These are phyloP conservation scores for Venustampulla echinocandica DNA, from an alignment of 495 filamentous ascomycete species.

Conservation along the genomic window DNA sequence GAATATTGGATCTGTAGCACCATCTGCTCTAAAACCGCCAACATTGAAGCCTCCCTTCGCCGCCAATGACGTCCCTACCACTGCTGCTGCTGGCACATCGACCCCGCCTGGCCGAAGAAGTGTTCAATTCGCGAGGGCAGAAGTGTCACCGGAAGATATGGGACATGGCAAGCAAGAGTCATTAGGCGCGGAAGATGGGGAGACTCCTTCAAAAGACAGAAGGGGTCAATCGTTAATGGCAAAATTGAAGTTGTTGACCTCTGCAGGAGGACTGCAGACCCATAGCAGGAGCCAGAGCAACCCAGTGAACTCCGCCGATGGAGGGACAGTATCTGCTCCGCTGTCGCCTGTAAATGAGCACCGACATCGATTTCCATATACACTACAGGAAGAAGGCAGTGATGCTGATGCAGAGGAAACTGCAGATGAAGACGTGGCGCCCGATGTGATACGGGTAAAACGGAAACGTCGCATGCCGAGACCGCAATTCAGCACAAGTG, in stretches of 20 bases:
- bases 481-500: constrained; percentile 13
- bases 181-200: constrained; percentile 45
- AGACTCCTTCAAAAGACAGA: constrained; percentile 37
- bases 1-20: neutral
- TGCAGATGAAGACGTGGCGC: constrained; percentile 40
- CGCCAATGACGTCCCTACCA: constrained; percentile 12
- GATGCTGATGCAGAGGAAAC: constrained; percentile 74
- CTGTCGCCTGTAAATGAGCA: constrained; percentile 26
- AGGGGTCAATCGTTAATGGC: constrained; percentile 55
- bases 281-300: constrained; percentile 34
- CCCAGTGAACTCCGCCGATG: constrained; percentile 26
- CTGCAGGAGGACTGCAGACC: constrained; percentile 31
- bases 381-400: constrained; percentile 52
- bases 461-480: constrained; percentile 48
- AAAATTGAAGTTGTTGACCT: constrained; percentile 53
- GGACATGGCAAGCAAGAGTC: constrained; percentile 47
- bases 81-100: constrained; percentile 26
- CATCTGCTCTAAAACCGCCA: constrained; percentile 9
- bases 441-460: constrained; percentile 36
- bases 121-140: constrained; percentile 55
- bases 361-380: constrained; percentile 33
- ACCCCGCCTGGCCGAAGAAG: constrained; percentile 45
- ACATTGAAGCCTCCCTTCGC: constrained; percentile 9
- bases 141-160: constrained; percentile 32
- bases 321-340: constrained; percentile 42